A percentile compares a stretch with the other conserved stretches of the same genome.
phyloP scores from a whole-genome alignment of 2,329 filamentous ascomycete genomes.

The Grosmannia huntii region DNA sequence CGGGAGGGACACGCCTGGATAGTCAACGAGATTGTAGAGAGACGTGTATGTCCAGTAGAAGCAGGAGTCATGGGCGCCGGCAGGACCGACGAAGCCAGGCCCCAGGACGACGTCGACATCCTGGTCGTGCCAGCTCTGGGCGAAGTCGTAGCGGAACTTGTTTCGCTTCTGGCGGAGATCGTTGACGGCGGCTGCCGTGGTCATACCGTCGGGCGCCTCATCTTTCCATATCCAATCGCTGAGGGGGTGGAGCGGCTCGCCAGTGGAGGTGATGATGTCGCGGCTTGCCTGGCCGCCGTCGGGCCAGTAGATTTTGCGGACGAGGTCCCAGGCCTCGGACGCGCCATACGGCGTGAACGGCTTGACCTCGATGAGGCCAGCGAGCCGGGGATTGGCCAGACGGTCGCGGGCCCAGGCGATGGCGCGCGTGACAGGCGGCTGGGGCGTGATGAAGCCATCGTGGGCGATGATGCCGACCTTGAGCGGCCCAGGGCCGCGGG shows the following conservation, averaged over 20 bases:
- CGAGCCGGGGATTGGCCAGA: constrained; percentile 8
- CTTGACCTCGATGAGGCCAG: constrained; percentile 19
- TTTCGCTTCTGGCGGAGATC: constrained; percentile 17
- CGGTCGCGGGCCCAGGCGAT: constrained; percentile 28
- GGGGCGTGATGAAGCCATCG: constrained; percentile 29
- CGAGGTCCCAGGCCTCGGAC: constrained; percentile 18
- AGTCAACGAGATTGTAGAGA: constrained; percentile 59
- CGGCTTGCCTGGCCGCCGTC: constrained; percentile 24
- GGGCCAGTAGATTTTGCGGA: constrained; percentile 32
- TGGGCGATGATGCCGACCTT: constrained; percentile 3
- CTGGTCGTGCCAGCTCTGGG: constrained; percentile 21
- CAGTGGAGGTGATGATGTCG: constrained; percentile 19
- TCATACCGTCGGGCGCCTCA: constrained; percentile 15
- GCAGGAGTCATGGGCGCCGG: constrained; percentile 22
- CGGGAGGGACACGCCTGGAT: constrained; percentile 49
- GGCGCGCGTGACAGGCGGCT: constrained; percentile 45
- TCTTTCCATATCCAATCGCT: constrained; percentile 26
- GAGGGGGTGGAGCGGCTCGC: constrained; percentile 31
- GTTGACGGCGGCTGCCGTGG: constrained; percentile 15
- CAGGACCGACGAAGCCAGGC: constrained; percentile 24
- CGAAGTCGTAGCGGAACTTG: constrained; percentile 20
- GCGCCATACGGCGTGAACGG: constrained; percentile 20
- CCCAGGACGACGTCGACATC: constrained; percentile 25
- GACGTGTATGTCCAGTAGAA: constrained; percentile 52
- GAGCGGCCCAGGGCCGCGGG: constrained; percentile 14